Percentiles rank a stretch among this genome's conserved stretches.
Conservation (phyloP, 2,329 filamentous ascomycete species). For the Fusarium sp. region DNA sequence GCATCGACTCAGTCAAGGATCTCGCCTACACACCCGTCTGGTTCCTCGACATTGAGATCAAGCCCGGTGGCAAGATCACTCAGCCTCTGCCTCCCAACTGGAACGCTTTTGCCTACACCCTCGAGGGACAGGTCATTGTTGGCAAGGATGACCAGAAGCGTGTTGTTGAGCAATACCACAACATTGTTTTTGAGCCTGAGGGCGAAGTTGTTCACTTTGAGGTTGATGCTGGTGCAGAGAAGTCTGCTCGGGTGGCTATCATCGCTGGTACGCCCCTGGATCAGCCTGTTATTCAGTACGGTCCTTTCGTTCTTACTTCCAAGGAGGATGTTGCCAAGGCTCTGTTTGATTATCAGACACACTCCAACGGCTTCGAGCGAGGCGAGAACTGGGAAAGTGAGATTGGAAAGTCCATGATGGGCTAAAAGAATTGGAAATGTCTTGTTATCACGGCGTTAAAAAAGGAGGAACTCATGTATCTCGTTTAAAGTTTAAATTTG, state of each 20-base stretch:
- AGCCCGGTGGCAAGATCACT: slow-evolving; percentile 79
- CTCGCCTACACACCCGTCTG: slow-evolving; percentile 98
- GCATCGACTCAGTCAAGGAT: slow-evolving; percentile 87
- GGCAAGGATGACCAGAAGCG: slow-evolving; percentile 63
- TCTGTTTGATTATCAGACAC: slow-evolving; percentile 77
- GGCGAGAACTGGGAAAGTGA: slow-evolving; percentile 84
- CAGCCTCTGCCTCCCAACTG: slow-evolving; percentile 83
- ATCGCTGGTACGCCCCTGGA: slow-evolving; percentile 83
- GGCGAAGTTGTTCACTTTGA: slow-evolving; percentile 81
- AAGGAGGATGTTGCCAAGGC: slow-evolving; percentile 81
- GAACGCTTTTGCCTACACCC: slow-evolving; percentile 90
- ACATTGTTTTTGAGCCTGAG: slow-evolving; percentile 84
- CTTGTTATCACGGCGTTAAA: slow-evolving; percentile 28
- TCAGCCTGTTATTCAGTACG: slow-evolving; percentile 85
- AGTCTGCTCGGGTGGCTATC: slow-evolving; percentile 66
- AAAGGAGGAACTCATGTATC: background rate
- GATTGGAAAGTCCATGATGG: slow-evolving; percentile 81
- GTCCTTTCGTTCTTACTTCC: slow-evolving; percentile 82
- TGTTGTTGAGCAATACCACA: slow-evolving; percentile 78
- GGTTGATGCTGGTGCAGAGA: slow-evolving; percentile 73
- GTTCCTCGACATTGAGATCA: slow-evolving; percentile 85
- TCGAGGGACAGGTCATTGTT: slow-evolving; percentile 78
- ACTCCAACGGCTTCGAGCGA: slow-evolving; percentile 82
- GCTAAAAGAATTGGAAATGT: slow-evolving; percentile 38
- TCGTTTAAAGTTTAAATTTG: background rate